Evolutionary conservation across 2,329 filamentous ascomycete species (phyloP).

Genomic region (Colletotrichum phormii): DNA sequence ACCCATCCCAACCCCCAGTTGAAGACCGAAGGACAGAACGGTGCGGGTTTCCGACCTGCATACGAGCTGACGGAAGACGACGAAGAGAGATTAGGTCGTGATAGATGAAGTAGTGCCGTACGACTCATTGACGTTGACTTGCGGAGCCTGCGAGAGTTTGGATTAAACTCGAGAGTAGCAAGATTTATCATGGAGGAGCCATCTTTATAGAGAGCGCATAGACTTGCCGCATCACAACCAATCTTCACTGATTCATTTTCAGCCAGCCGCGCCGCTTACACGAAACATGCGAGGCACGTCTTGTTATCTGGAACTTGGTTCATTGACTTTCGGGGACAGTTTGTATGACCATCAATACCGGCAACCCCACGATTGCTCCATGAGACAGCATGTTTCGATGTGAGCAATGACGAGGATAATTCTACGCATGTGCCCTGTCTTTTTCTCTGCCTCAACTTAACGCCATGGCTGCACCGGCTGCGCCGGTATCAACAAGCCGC

Average conservation of each 20-base stretch:
- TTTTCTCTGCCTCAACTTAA: neutral
- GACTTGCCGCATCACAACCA: constrained; percentile 3
- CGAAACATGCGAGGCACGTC: neutral
- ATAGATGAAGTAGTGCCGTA: constrained; percentile 53
- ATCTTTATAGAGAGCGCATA: constrained; percentile 25
- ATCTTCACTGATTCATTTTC: neutral
- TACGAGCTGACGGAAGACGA: constrained; percentile 81
- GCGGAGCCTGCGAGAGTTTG: neutral
- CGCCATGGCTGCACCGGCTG: too few species aligned
- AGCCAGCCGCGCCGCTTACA: neutral
- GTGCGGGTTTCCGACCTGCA: constrained; percentile 72
- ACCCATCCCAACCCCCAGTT: constrained; percentile 89
- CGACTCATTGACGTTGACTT: neutral
- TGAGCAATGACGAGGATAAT: neutral
- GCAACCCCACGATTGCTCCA: neutral
- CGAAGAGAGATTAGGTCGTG: constrained; percentile 82
- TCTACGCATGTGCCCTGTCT: neutral
- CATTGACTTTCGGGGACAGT: neutral
- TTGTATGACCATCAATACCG: neutral
- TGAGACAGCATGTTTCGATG: neutral
- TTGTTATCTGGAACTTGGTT: neutral
- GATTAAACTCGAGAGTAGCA: neutral
- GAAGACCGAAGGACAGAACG: constrained; percentile 50
- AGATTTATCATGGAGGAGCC: constrained; percentile 1
- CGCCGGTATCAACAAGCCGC: neutral